A percentile compares a stretch with the other conserved stretches of the same genome.
Conservation (phyloP, 371 early-diverging fungal species). For the Apophysomyces ossiformis region DNA sequence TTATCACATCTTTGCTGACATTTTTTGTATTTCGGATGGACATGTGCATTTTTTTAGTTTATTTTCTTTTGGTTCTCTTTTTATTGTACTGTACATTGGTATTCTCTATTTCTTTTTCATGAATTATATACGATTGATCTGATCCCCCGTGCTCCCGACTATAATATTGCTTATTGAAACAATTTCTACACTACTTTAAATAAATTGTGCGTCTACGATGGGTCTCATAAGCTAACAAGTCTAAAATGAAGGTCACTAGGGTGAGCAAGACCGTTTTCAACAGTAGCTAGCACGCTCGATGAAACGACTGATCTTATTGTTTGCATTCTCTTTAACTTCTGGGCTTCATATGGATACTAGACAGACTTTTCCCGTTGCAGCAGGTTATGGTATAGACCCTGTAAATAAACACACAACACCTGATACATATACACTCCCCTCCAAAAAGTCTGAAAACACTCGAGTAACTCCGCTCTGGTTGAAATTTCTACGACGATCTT, state of each 20-base stretch:
- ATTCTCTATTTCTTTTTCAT: conserved; percentile 3
- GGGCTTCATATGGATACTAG: no score
- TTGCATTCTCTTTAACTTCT: no score
- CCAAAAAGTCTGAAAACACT: no score
- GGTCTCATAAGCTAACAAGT: background rate
- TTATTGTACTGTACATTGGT: conserved; percentile 11
- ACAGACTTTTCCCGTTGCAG: no score
- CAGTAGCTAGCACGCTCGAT: no score
- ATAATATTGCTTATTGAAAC: conserved; percentile 4
- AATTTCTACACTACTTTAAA: background rate
- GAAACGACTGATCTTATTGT: no score
- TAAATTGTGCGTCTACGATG: background rate
- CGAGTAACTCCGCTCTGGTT: no score
- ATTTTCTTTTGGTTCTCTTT: background rate
- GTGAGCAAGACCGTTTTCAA: background rate
- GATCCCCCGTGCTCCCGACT: background rate
- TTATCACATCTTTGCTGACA: background rate
- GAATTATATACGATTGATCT: background rate
- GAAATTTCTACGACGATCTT: no score
- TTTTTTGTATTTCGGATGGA: conserved; percentile 10
- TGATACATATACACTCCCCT: no score
- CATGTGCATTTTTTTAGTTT: conserved; percentile 5
- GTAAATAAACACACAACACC: no score
- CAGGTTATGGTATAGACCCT: no score
- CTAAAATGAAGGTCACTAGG: background rate